These are phyloP conservation scores for Limnomonas spitsbergensis DNA, from an alignment of 139 green algal genomes.

Conservation along the genomic window DNA sequence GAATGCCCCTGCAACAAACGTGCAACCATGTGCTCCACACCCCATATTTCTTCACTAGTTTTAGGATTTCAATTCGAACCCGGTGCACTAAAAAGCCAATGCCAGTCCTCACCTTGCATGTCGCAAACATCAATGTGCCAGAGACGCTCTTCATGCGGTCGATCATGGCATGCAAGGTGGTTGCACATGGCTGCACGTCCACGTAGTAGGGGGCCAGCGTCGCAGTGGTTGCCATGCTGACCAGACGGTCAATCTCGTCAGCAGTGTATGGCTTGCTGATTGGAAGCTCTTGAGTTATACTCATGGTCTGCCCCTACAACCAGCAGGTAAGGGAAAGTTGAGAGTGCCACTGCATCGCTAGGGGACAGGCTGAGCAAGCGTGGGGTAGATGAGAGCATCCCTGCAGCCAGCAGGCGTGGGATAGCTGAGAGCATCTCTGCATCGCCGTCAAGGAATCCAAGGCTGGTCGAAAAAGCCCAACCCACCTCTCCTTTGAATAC, in stretches of 20 bases:
- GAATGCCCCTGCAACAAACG: no score
- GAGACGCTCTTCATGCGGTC: conserved; percentile 65
- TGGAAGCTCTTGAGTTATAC: conserved; percentile 70
- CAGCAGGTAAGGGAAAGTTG: neutral
- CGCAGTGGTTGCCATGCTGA: conserved; percentile 37
- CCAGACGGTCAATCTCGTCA: conserved; percentile 54
- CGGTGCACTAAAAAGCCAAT: neutral
- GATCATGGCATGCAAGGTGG: conserved; percentile 41
- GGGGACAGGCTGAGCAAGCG: no score
- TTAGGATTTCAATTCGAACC: no score
- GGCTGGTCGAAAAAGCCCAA: no score
- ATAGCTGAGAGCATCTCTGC: no score
- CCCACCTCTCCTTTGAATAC: conserved; percentile 45
- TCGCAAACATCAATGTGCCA: conserved; percentile 42
- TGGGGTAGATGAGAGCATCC: no score
- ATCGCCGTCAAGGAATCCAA: no score
- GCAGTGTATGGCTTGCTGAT: conserved; percentile 58
- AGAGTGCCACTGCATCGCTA: no score
- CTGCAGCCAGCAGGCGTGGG: no score
- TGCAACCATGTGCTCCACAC: no score
- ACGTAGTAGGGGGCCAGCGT: conserved; percentile 71
- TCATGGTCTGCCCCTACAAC: conserved; percentile 45
- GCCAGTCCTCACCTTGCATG: conserved; percentile 28
- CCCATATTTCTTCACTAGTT: no score
- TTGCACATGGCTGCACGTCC: conserved; percentile 49